Percentiles rank a stretch among this genome's conserved stretches.
Evolutionary conservation across 2,329 filamentous ascomycete genomes (phyloP).

Genomic region (Fonsecaea pedrosoi): DNA sequence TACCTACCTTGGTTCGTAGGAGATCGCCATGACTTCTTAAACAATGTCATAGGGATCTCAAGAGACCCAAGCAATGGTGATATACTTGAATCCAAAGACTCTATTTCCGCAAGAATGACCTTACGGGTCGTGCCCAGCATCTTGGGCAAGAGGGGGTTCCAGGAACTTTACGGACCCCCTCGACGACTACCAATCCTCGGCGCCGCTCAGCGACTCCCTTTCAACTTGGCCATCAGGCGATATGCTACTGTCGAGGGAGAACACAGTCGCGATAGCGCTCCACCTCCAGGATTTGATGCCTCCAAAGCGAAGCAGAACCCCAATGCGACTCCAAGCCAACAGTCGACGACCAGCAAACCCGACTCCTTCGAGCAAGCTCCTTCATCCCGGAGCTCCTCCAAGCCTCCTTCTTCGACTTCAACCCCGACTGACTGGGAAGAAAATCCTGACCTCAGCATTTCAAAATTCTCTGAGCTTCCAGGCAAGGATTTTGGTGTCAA

Average conservation of each 20-base stretch:
- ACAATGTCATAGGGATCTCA: background rate
- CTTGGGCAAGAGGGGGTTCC: constrained; percentile 39
- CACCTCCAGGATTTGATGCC: constrained; percentile 30
- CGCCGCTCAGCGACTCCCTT: constrained; percentile 22
- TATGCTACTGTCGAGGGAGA: constrained; percentile 34
- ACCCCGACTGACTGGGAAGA: constrained; percentile 72
- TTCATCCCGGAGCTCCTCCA: constrained; percentile 26
- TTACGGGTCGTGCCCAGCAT: constrained; percentile 38
- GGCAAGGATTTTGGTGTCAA: constrained; percentile 88
- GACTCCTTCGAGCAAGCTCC: constrained; percentile 12
- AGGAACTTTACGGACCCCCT: constrained; percentile 35
- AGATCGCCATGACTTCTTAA: background rate
- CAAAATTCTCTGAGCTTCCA: constrained; percentile 76
- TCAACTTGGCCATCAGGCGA: constrained; percentile 16
- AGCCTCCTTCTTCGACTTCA: constrained; percentile 23
- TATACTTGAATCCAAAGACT: background rate
- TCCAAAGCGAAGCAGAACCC: constrained; percentile 25
- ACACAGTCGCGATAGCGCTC: constrained; percentile 11
- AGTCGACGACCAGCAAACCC: constrained; percentile 16
- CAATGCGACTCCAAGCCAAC: constrained; percentile 7
- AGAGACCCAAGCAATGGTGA: constrained; percentile 17
- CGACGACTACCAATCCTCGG: constrained; percentile 21
- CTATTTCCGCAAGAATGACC: constrained; percentile 30
- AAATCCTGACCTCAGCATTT: constrained; percentile 72
- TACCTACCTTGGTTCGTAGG: background rate